These are phyloP conservation scores for Blastobotrys petasosporus DNA, from an alignment of 1,139 yeast genomes.

Conservation along the genomic window DNA sequence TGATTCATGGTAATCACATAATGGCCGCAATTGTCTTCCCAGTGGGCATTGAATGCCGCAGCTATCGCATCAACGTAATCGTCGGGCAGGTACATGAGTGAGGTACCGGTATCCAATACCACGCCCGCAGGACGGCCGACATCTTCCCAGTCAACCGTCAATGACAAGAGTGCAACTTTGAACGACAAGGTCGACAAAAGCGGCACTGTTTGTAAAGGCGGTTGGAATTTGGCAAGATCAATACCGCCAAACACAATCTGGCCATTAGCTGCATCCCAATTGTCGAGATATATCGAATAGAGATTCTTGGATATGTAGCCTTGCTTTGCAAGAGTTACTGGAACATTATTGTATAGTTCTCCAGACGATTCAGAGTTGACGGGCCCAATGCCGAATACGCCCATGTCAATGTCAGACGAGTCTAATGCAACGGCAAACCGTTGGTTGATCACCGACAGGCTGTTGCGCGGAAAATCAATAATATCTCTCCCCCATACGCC, in stretches of 20 bases:
- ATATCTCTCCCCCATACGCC: constrained; percentile 26
- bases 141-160: constrained; percentile 11
- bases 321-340: constrained; percentile 45
- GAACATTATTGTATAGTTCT: constrained; percentile 48
- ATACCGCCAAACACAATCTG: constrained; percentile 54
- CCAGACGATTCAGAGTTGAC: constrained; percentile 22
- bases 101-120: constrained; percentile 36
- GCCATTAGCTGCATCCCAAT: constrained; percentile 39
- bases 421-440: constrained; percentile 24
- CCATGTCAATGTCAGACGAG: constrained; percentile 23
- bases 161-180: constrained; percentile 13
- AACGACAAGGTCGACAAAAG: constrained; percentile 21
- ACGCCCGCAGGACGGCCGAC: constrained; percentile 3
- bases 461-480: constrained; percentile 16
- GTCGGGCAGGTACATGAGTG: constrained; percentile 31
- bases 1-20: constrained; percentile 35
- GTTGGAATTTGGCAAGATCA: constrained; percentile 48
- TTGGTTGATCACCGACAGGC: constrained; percentile 17
- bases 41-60: constrained; percentile 33
- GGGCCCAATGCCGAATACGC: constrained; percentile 26
- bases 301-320: constrained; percentile 49
- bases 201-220: constrained; percentile 43
- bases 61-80: constrained; percentile 23
- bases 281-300: constrained; percentile 50
- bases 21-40: constrained; percentile 30